These are phyloP conservation scores for Euphorbia corollata DNA, from an alignment of 441 rosid species.

Conservation along the genomic window DNA sequence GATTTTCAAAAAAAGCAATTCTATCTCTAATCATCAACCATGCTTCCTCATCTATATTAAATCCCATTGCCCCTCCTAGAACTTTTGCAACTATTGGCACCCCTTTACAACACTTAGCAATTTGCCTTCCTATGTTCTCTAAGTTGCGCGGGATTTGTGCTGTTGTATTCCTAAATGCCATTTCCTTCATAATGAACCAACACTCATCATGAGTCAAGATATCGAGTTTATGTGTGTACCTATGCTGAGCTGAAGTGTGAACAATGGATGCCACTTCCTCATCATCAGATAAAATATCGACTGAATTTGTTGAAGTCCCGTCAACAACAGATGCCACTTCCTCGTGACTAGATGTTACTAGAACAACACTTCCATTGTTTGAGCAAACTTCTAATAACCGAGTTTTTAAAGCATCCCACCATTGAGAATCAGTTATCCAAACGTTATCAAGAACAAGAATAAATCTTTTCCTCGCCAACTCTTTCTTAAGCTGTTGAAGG, in stretches of 20 bases:
- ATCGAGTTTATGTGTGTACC: neutral
- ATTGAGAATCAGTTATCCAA: constrained; percentile 9
- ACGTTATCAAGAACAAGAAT: constrained; percentile 32
- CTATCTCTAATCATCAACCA: constrained; percentile 21
- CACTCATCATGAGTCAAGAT: constrained; percentile 7
- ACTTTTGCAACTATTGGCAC: constrained; percentile 24
- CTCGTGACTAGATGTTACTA: constrained; percentile 21
- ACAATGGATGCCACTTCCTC: too few relatives aligned
- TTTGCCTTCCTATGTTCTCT: constrained; percentile 18
- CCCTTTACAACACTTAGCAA: constrained; percentile 24
- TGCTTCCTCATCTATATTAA: neutral
- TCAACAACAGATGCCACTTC: constrained; percentile 2
- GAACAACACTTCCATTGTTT: constrained; percentile 4
- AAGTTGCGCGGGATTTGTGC: neutral
- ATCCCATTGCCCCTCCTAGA: constrained; percentile 19
- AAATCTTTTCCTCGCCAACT: constrained; percentile 8
- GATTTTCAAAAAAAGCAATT: neutral
- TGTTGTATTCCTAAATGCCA: constrained; percentile 3
- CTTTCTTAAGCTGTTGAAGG: neutral
- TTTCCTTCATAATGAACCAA: constrained; percentile 22
- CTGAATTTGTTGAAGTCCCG: too few relatives aligned
- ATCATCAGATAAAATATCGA: neutral
- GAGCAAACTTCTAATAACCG: constrained; percentile 10
- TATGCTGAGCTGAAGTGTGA: neutral
- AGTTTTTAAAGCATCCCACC: constrained; percentile 14